phyloP scores from a whole-genome alignment of 495 filamentous ascomycete species.

The Bryoglossum gracile region DNA sequence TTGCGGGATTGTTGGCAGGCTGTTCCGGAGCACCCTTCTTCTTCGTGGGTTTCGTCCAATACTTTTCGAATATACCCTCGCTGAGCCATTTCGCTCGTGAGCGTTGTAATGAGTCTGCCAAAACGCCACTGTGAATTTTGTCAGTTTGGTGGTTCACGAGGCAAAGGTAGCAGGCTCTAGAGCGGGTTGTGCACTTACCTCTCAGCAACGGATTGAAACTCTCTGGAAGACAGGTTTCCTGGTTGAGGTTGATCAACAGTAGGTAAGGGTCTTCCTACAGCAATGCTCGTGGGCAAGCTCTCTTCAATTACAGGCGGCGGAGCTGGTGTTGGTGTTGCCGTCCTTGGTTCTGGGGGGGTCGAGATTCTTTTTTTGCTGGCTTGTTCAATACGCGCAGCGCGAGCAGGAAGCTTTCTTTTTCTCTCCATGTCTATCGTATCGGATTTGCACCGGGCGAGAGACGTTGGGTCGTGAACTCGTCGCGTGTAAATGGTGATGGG shows the following conservation, averaged over 20 bases:
- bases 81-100: constrained; percentile 85
- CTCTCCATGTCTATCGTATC: constrained; percentile 36
- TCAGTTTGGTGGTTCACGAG: background rate
- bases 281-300: constrained; percentile 56
- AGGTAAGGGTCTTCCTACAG: constrained; percentile 63
- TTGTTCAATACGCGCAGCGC: constrained; percentile 43
- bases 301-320: constrained; percentile 40
- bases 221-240: constrained; percentile 50
- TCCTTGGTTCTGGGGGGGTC: constrained; percentile 30
- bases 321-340: constrained; percentile 26
- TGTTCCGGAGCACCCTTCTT: constrained; percentile 64
- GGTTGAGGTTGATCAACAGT: constrained; percentile 63
- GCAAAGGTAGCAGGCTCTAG: background rate
- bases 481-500: constrained; percentile 9
- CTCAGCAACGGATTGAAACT: constrained; percentile 78
- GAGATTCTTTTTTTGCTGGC: constrained; percentile 42
- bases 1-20: constrained; percentile 68
- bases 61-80: constrained; percentile 76
- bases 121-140: constrained; percentile 57
- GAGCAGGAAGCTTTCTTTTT: constrained; percentile 50
- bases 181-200: constrained; percentile 45
- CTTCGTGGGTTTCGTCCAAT: constrained; percentile 87
- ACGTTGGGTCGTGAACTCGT: constrained; percentile 16
- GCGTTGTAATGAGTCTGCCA: constrained; percentile 71
- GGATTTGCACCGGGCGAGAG: background rate